Conservation (phyloP, 2,329 filamentous ascomycete species). For the Akanthomyces dipterigenus region DNA sequence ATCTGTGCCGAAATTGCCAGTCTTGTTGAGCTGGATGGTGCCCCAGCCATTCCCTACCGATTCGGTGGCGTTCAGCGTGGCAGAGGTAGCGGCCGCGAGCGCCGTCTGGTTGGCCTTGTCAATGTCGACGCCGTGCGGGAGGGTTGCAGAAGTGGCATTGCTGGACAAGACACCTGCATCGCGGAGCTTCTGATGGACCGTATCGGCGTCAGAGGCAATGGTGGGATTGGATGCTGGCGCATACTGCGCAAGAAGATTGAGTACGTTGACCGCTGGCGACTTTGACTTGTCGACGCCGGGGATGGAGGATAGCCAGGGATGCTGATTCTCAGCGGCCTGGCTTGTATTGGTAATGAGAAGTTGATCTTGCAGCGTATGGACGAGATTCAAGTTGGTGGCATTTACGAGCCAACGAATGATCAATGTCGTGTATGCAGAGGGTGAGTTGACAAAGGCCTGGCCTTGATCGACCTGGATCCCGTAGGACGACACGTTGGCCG, state of each 20-base stretch:
- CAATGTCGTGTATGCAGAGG: constrained; percentile 12
- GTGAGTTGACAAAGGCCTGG: constrained; percentile 9
- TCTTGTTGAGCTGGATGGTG: not conserved
- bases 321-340: not conserved
- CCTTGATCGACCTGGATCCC: not conserved
- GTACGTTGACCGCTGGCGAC: constrained; percentile 11
- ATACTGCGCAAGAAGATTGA: constrained; percentile 8
- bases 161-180: constrained; percentile 10
- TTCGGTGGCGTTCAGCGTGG: constrained; percentile 5
- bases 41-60: constrained; percentile 10
- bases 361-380: constrained; percentile 4
- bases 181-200: constrained; percentile 3
- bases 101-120: constrained; percentile 11
- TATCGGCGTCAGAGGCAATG: not conserved
- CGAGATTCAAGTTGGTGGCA: not conserved
- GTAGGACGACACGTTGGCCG: constrained; percentile 5
- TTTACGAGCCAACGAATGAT: constrained; percentile 8
- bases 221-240: constrained; percentile 7
- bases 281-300: not conserved
- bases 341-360: not conserved
- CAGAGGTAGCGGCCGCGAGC: not conserved
- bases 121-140: not conserved
- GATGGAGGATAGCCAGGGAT: not conserved
- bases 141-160: constrained; percentile 4
- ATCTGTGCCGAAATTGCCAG: constrained; percentile 4